A percentile compares a stretch with the other conserved stretches of the same genome.
Evolutionary conservation across 306 rosid species (phyloP).

Genomic region (Carpinus fangiana): DNA sequence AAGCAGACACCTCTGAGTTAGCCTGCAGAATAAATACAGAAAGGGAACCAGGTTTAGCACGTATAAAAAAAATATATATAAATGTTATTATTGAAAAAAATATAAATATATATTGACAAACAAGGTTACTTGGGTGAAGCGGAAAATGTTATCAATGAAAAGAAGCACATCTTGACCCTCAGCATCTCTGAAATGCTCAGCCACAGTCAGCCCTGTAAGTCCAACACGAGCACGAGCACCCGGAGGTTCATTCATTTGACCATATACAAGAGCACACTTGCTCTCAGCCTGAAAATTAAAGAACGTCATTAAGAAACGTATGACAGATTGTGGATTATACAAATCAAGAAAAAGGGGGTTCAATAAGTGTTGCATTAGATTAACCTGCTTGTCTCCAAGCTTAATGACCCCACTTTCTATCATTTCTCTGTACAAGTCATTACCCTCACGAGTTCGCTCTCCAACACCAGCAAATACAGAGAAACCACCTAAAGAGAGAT

Average conservation of each 20-base stretch:
- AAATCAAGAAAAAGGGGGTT: background rate
- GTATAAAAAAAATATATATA: too few species aligned
- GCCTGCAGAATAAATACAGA: conserved; percentile 53
- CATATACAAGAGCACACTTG: conserved; percentile 97
- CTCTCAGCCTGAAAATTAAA: conserved; percentile 60
- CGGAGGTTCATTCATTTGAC: conserved; percentile 99
- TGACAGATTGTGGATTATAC: background rate
- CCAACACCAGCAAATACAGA: conserved; percentile 99
- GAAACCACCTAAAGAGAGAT: conserved; percentile 80
- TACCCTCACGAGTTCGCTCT: conserved; percentile 95
- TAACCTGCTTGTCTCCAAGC: conserved; percentile 96
- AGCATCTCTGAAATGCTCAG: conserved; percentile 98
- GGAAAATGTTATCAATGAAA: conserved; percentile 96
- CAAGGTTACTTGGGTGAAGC: conserved; percentile 80
- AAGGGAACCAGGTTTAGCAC: background rate
- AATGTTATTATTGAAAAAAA: background rate
- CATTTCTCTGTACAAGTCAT: conserved; percentile 98
- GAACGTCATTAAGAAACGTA: background rate
- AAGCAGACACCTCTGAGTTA: conserved; percentile 98
- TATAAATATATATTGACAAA: background rate
- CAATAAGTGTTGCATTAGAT: background rate
- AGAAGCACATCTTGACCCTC: conserved; percentile 99
- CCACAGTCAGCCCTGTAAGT: conserved; percentile 91
- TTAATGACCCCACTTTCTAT: conserved; percentile 98
- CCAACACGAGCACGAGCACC: conserved; percentile 99